A percentile compares a stretch with the other conserved stretches of the same genome.
Evolutionary conservation across 2,329 filamentous ascomycete genomes (phyloP).

Genomic region (Hypoxylon sp.): DNA sequence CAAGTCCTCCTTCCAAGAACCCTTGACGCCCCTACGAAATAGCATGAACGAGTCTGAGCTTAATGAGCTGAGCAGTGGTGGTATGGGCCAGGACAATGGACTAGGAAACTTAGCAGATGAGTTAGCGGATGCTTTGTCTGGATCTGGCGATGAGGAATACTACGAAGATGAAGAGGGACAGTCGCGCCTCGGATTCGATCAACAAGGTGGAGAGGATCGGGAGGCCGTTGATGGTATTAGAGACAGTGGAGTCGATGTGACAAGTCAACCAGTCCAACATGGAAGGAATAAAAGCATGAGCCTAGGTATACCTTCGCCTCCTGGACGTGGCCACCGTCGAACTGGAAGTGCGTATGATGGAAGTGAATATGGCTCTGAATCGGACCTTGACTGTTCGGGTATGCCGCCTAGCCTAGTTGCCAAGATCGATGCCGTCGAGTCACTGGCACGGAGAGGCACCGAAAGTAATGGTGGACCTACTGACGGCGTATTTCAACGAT

Average conservation of each 20-base stretch:
- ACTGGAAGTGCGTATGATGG: conserved; percentile 76
- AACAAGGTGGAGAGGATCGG: conserved; percentile 48
- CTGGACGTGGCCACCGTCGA: conserved; percentile 65
- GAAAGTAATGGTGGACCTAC: conserved; percentile 75
- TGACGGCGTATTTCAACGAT: conserved; percentile 77
- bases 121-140: conserved; percentile 79
- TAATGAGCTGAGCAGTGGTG: conserved; percentile 61
- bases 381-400: conserved; percentile 77
- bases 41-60: conserved; percentile 66
- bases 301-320: conserved; percentile 61
- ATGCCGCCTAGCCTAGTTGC: conserved; percentile 77
- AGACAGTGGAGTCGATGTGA: conserved; percentile 63
- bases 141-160: conserved; percentile 72
- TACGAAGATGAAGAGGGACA: conserved; percentile 60
- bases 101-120: conserved; percentile 87
- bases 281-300: conserved; percentile 57
- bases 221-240: conserved; percentile 54
- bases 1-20: conserved; percentile 67
- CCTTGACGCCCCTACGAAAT: conserved; percentile 64
- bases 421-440: conserved; percentile 80
- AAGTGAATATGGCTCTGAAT: conserved; percentile 81
- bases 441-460: conserved; percentile 75
- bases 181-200: conserved; percentile 50
- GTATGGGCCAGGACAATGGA: conserved; percentile 66
- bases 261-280: conserved; percentile 53